phyloP scores from a whole-genome alignment of 1,139 yeast species.

The Pichia sp. region DNA sequence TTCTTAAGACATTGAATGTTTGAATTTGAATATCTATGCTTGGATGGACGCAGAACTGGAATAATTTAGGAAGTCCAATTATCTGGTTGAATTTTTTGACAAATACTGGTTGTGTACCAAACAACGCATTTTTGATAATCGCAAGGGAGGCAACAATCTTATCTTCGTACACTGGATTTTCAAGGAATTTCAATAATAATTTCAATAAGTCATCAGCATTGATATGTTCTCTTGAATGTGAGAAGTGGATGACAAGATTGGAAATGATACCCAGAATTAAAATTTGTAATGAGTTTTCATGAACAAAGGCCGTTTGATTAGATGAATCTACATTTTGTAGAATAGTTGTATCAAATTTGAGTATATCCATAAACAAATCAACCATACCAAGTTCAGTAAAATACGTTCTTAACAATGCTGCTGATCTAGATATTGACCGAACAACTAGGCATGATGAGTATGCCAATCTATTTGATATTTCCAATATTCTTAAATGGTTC shows the following conservation, averaged over 20 bases:
- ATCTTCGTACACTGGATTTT: slow-evolving; percentile 28
- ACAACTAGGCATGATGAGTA: slow-evolving; percentile 52
- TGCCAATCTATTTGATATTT: slow-evolving; percentile 34
- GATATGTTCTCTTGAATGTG: slow-evolving; percentile 29
- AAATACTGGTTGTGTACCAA: slow-evolving; percentile 38
- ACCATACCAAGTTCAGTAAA: slow-evolving; percentile 58
- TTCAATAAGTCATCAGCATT: slow-evolving; percentile 43
- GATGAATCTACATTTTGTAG: slow-evolving; percentile 20
- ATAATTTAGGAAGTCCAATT: slow-evolving; percentile 50
- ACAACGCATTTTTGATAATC: slow-evolving; percentile 56
- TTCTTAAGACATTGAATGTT: slow-evolving; percentile 71
- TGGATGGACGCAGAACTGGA: slow-evolving; percentile 49
- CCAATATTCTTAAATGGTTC: slow-evolving; percentile 30
- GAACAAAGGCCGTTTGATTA: slow-evolving; percentile 16
- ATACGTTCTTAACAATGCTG: slow-evolving; percentile 65
- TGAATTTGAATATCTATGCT: slow-evolving; percentile 60
- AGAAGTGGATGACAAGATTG: slow-evolving; percentile 77
- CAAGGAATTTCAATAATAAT: slow-evolving; percentile 41
- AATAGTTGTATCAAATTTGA: slow-evolving; percentile 35
- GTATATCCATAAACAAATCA: slow-evolving; percentile 42
- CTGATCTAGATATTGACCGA: slow-evolving; percentile 74
- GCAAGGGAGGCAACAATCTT: slow-evolving; percentile 50
- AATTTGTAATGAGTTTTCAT: slow-evolving; percentile 49
- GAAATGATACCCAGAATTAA: slow-evolving; percentile 70
- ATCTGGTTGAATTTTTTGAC: slow-evolving; percentile 37